Evolutionary conservation across 257 asterid species (phyloP), one percentile per base, ranked within the genome.

Genomic region (Cordia subcordata): DNA sequence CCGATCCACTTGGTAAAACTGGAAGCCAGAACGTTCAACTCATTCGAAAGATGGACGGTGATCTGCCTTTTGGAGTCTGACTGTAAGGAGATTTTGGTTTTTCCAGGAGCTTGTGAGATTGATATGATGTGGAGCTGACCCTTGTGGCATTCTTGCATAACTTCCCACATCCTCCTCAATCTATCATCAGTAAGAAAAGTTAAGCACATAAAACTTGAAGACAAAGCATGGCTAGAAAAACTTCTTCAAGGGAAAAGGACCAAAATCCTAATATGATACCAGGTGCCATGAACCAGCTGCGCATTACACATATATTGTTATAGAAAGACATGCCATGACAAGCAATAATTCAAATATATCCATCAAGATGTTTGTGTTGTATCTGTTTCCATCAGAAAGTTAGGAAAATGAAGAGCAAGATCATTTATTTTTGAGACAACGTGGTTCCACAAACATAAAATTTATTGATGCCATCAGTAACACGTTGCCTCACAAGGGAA

Each of bases 141-240:
- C 80, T 74, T 81, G 86, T 93, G 99, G 72, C 82, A 80, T 17
- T 89, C 88, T 27, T 75, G 58, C 96, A 89, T 93, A 69, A 54
- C 71, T 66, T 80, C 88, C 99, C 99, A 93, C 99, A 93, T 93
- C 70, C 68, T 86, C 76, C 87, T 77, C 68, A 93, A 75, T 54
- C 99, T 93, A 86, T 39, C 42, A 61, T 38, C 13, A 57, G 50
- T 19, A 33, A 37, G 16, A 59, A 49, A 53, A 63, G 38, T 45
- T 50, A 49, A 55, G 27, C 38, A 45, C 8, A 49, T 9, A 16
- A 8, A 20, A 38, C 6, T 1, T 6, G 35, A 27, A 27, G 6
- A 27, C 35, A 27, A 27, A 27, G 35, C 35, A 27, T 27, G 39
- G 45, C 21, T 19, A 22, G 15, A 60, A 39, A 16, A 20, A 0